phyloP scores from a whole-genome alignment of 371 early-diverging fungal species.

The Mortierella sp. region DNA sequence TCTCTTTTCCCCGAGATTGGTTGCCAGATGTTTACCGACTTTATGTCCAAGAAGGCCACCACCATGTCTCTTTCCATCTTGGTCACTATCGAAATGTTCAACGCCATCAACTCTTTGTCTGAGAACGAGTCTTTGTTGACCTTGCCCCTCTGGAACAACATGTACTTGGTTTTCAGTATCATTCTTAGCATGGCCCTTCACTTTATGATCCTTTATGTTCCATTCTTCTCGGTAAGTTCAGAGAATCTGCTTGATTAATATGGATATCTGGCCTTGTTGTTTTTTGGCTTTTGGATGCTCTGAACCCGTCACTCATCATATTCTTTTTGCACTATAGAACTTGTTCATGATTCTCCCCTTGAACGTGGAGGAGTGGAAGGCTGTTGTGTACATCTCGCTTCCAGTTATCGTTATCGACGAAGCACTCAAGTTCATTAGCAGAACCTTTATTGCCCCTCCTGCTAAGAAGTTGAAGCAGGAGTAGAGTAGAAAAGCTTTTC shows the following conservation, averaged over 20 bases:
- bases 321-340: conserved; percentile 59
- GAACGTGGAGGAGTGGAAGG: conserved; percentile 90
- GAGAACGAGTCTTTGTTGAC: conserved; percentile 95
- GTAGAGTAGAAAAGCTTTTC: background rate
- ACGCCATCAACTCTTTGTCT: conserved; percentile 92
- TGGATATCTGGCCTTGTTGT: background rate
- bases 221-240: conserved; percentile 81
- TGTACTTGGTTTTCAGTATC: conserved; percentile 89
- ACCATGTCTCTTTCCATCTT: conserved; percentile 96
- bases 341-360: conserved; percentile 91
- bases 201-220: conserved; percentile 90
- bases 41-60: conserved; percentile 88
- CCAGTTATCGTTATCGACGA: conserved; percentile 97
- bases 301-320: background rate
- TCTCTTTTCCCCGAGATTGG: conserved; percentile 91
- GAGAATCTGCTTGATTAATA: background rate
- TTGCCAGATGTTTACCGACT: conserved; percentile 88
- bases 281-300: background rate
- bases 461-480: conserved; percentile 57
- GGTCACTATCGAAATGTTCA: conserved; percentile 98
- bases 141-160: conserved; percentile 91
- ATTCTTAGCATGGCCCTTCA: conserved; percentile 91
- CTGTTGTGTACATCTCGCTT: conserved; percentile 87
- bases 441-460: conserved; percentile 70
- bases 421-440: conserved; percentile 85